Evolutionary conservation across 148 eudicot species (phyloP).

Genomic region (Amaranthus hypochondriacus): DNA sequence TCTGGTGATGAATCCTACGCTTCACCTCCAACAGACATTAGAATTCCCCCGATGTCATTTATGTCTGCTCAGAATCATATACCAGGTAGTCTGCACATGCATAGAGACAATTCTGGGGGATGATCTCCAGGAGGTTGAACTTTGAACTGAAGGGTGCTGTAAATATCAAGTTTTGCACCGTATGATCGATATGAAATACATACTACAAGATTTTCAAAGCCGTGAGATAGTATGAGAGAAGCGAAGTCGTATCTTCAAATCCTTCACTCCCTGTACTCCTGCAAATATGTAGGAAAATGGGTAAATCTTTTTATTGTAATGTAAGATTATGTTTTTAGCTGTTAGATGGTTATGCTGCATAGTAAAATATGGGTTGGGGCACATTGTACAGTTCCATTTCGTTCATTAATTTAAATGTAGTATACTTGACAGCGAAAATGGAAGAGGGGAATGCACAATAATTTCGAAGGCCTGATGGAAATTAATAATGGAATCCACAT

Average conservation of each 20-base stretch:
- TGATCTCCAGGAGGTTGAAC: constrained; percentile 89
- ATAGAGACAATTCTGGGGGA: constrained; percentile 48
- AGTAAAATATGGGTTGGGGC: not conserved
- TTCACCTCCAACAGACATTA: constrained; percentile 36
- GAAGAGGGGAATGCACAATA: constrained; percentile 3
- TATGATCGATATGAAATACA: constrained; percentile 8
- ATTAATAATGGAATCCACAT: not conserved
- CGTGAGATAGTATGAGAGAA: not conserved
- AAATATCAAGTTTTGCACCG: constrained; percentile 34
- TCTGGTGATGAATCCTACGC: constrained; percentile 28
- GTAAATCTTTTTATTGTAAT: constrained; percentile 13
- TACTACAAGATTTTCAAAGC: not conserved
- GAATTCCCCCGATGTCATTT: constrained; percentile 46
- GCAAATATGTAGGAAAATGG: constrained; percentile 18
- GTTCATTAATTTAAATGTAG: constrained; percentile 21
- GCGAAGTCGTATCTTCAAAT: constrained; percentile 9
- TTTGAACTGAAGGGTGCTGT: constrained; percentile 37
- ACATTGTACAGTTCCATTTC: constrained; percentile 23
- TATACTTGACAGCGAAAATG: constrained; percentile 9
- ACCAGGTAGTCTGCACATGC: constrained; percentile 28
- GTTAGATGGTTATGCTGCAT: constrained; percentile 8
- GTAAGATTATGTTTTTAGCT: constrained; percentile 23
- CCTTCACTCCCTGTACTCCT: constrained; percentile 6
- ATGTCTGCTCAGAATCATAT: constrained; percentile 31
- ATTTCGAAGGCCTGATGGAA: not conserved